These are phyloP conservation scores for Trametes maxima DNA, from an alignment of 768 basidiomycete genomes.

Conservation along the genomic window DNA sequence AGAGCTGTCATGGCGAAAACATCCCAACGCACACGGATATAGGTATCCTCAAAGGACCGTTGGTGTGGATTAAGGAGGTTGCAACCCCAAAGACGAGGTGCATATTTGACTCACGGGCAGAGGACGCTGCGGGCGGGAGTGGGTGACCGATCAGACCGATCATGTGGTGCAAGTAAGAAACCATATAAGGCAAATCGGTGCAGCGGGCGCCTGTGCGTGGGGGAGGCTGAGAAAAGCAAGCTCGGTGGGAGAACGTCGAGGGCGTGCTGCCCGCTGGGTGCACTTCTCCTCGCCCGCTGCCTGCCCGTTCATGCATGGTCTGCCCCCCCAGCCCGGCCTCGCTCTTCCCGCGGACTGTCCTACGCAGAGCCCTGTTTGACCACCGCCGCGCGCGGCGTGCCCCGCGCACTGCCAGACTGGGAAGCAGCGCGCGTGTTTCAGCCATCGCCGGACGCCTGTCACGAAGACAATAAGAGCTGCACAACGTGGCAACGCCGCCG, in stretches of 20 bases:
- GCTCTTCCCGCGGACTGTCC: conserved; percentile 2
- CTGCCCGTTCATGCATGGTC: conserved; percentile 34
- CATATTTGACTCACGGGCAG: background rate
- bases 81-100: background rate
- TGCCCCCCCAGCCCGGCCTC: conserved; percentile 18
- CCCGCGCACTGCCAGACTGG: background rate
- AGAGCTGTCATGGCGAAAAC: background rate
- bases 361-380: background rate
- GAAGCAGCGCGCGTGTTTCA: no score
- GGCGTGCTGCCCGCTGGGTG: background rate
- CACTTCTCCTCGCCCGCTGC: conserved; percentile 27
- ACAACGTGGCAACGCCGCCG: conserved; percentile 31
- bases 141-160: background rate
- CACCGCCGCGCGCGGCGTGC: background rate
- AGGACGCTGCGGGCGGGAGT: background rate
- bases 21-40: background rate
- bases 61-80: background rate
- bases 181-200: conserved; percentile 22
- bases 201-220: background rate
- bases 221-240: background rate
- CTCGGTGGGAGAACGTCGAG: background rate
- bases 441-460: conserved; percentile 9
- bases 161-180: conserved; percentile 27
- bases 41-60: background rate
- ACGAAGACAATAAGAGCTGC: conserved; percentile 29